A percentile compares a stretch with the other conserved stretches of the same genome.
Evolutionary conservation across 495 filamentous ascomycete species (phyloP).

Genomic region (Podospora tetraspora): DNA sequence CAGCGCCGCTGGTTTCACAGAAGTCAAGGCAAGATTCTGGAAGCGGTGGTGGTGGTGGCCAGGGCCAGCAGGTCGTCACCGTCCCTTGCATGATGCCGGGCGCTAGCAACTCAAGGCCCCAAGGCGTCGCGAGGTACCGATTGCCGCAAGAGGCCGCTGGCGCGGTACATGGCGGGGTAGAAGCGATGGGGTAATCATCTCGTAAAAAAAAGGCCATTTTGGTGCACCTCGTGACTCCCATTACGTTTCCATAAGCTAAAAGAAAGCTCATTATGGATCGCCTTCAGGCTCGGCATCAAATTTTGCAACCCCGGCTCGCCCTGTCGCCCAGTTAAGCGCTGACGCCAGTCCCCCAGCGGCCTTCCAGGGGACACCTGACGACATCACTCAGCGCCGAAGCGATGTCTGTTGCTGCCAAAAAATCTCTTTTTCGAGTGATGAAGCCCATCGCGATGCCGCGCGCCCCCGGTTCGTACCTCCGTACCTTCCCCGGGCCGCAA

Average conservation of each 20-base stretch:
- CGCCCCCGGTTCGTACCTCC: neutral
- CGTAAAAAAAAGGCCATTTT: slow-evolving; percentile 26
- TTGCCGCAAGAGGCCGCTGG: neutral
- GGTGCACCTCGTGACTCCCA: slow-evolving; percentile 29
- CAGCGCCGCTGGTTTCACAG: slow-evolving; percentile 13
- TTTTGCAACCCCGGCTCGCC: slow-evolving; percentile 17
- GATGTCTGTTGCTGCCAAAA: neutral
- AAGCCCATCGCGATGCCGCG: neutral
- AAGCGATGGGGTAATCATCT: slow-evolving; percentile 30
- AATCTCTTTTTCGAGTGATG: neutral
- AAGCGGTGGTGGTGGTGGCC: neutral
- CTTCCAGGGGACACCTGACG: slow-evolving; percentile 6
- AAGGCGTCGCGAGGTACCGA: slow-evolving; percentile 14
- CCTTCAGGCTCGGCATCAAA: slow-evolving; percentile 23
- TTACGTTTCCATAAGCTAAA: slow-evolving; percentile 35
- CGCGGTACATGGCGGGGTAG: slow-evolving; percentile 16
- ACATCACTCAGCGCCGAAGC: slow-evolving; percentile 4
- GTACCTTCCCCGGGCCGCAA: neutral
- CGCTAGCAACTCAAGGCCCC: neutral
- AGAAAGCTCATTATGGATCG: slow-evolving; percentile 20
- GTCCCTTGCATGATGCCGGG: slow-evolving; percentile 25
- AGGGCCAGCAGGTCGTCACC: slow-evolving; percentile 14
- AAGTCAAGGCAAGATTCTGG: slow-evolving; percentile 1
- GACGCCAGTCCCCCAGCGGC: neutral
- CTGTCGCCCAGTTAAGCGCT: slow-evolving; percentile 15